phyloP scores from a whole-genome alignment of 1,139 yeast species.

The Geotrichum fermentans region DNA sequence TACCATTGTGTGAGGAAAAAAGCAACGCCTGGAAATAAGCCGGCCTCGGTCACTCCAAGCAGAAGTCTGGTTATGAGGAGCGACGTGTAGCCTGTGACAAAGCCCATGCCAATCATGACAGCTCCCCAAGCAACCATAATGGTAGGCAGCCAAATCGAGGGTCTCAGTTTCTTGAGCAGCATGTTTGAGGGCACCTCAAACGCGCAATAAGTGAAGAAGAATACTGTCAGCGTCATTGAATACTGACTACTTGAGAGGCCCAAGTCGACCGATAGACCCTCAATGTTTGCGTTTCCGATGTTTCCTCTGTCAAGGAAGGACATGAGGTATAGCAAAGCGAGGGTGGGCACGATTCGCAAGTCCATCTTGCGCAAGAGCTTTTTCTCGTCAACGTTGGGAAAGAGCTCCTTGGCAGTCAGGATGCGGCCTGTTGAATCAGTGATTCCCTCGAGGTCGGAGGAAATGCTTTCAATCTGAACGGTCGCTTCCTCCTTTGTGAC shows the following conservation, averaged over 20 bases:
- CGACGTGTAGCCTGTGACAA: conserved; percentile 47
- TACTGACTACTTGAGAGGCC: conserved; percentile 47
- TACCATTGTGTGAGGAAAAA: too few relatives aligned
- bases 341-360: conserved; percentile 45
- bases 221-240: conserved; percentile 50
- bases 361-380: conserved; percentile 45
- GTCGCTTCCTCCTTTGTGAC: not conserved
- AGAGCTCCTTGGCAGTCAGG: conserved; percentile 7
- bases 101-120: conserved; percentile 56
- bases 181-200: conserved; percentile 52
- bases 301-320: conserved; percentile 55
- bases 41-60: too few relatives aligned
- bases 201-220: conserved; percentile 52
- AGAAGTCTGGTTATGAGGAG: too few relatives aligned
- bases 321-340: conserved; percentile 47
- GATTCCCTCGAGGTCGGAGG: not conserved
- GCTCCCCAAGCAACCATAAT: conserved; percentile 54
- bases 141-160: conserved; percentile 45
- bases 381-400: conserved; percentile 30
- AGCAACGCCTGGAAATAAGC: too few relatives aligned
- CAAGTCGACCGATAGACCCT: conserved; percentile 52
- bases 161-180: conserved; percentile 34
- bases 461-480: not conserved
- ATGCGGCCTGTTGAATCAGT: conserved; percentile 5
- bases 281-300: conserved; percentile 58